phyloP scores from a whole-genome alignment of 192 early-diverging fungal species.

The Coemansia interrupta region DNA sequence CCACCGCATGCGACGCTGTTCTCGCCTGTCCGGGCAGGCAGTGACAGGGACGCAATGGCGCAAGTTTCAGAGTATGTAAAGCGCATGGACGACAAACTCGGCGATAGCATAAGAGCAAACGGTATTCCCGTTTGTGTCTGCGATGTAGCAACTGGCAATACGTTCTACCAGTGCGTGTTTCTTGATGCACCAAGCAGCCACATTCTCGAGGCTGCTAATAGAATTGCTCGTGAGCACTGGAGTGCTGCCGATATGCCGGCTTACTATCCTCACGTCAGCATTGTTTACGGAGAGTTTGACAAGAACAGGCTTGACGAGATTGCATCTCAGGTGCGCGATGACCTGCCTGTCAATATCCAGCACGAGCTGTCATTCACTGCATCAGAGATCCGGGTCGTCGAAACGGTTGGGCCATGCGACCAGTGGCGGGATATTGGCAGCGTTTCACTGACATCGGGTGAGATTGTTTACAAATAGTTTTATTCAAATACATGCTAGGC shows the following conservation, averaged over 20 bases:
- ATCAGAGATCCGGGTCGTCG: conserved; percentile 18
- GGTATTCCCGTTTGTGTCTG: conserved; percentile 18
- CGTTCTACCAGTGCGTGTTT: conserved; percentile 35
- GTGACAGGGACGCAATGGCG: conserved; percentile 12
- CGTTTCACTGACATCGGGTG: conserved; percentile 7
- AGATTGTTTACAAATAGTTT: neutral
- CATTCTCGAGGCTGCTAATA: conserved; percentile 15
- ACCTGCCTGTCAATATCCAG: conserved; percentile 16
- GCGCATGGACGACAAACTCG: conserved; percentile 10
- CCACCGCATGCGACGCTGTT: conserved; percentile 33
- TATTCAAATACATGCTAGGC: no score
- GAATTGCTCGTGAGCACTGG: conserved; percentile 32
- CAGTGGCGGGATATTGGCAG: conserved; percentile 33
- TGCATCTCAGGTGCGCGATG: conserved; percentile 1
- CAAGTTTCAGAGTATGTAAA: conserved; percentile 17
- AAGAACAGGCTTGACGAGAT: conserved; percentile 1
- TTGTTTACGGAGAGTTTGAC: conserved; percentile 26
- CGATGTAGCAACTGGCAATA: conserved; percentile 11
- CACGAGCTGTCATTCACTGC: conserved; percentile 21
- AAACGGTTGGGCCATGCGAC: conserved; percentile 24
- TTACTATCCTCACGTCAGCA: conserved; percentile 36
- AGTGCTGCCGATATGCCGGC: conserved; percentile 1
- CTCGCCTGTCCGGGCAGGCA: conserved; percentile 25
- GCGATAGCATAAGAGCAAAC: neutral
- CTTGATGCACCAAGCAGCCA: conserved; percentile 10